These are phyloP conservation scores for Achaetomiella virescens DNA, from an alignment of 495 filamentous ascomycete species.

Conservation along the genomic window DNA sequence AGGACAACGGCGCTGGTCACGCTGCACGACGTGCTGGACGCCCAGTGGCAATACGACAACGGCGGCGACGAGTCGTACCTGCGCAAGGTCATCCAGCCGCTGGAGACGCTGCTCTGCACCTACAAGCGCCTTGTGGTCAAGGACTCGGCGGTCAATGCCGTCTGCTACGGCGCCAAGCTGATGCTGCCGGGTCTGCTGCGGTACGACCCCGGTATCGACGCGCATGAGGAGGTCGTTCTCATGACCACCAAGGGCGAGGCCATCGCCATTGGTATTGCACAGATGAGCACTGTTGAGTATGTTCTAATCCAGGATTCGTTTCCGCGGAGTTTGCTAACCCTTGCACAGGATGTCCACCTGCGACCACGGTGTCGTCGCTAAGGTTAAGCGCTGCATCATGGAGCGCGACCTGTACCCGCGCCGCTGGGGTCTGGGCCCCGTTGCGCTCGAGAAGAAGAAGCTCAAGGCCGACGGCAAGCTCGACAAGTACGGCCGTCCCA, in stretches of 20 bases:
- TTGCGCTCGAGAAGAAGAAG: constrained; percentile 95
- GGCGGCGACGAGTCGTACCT: constrained; percentile 82
- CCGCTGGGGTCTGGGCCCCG: constrained; percentile 89
- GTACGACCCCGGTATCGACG: constrained; percentile 75
- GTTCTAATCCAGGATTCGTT: not conserved
- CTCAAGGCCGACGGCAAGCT: constrained; percentile 96
- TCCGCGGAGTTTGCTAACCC: not conserved
- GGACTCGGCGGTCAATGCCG: constrained; percentile 89
- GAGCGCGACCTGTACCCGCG: constrained; percentile 94
- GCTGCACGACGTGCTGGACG: constrained; percentile 91
- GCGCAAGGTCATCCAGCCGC: constrained; percentile 77
- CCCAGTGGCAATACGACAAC: constrained; percentile 90
- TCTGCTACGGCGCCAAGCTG: constrained; percentile 96
- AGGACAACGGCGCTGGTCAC: constrained; percentile 75
- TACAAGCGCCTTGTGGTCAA: constrained; percentile 98
- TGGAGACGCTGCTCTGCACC: constrained; percentile 82
- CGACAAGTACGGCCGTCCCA: constrained; percentile 90
- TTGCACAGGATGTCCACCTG: constrained; percentile 61
- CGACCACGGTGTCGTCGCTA: constrained; percentile 94
- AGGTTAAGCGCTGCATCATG: constrained; percentile 97
- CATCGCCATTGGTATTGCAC: constrained; percentile 88
- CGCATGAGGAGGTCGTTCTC: constrained; percentile 60
- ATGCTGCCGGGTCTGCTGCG: constrained; percentile 94
- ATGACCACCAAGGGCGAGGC: constrained; percentile 99
- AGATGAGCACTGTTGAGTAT: constrained; percentile 54